These are phyloP conservation scores for Brassica balearica DNA, from an alignment of 441 rosid genomes.

Conservation along the genomic window DNA sequence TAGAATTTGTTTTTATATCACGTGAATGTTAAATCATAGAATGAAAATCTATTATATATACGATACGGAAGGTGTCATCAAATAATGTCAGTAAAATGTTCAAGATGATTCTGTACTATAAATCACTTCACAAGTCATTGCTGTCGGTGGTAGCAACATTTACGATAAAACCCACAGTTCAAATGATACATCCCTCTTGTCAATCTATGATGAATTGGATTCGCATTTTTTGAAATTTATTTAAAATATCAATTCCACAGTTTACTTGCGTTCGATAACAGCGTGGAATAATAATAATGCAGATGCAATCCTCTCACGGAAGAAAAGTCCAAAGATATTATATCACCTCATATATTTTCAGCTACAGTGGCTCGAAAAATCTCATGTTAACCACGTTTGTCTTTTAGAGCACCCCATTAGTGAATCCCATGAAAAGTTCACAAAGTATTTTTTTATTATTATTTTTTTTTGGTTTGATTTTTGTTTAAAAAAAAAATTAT, in stretches of 20 bases:
- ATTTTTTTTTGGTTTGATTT: too few species aligned
- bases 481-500: too few species aligned
- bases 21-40: background rate
- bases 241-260: constrained; percentile 5
- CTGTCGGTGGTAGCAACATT: background rate
- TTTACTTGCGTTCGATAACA: constrained; percentile 24
- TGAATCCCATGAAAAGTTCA: too few species aligned
- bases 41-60: background rate
- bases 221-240: background rate
- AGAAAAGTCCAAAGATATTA: constrained; percentile 11
- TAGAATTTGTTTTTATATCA: background rate
- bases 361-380: background rate
- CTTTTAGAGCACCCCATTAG: too few species aligned
- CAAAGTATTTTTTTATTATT: too few species aligned
- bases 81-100: background rate
- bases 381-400: background rate
- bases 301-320: background rate
- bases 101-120: background rate
- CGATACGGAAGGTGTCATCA: background rate
- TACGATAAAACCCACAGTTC: too few species aligned
- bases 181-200: too few species aligned
- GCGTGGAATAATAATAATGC: constrained; percentile 26
- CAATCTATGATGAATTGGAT: too few species aligned
- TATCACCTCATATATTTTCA: background rate
- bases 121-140: background rate